Base-by-base conservation (phyloP, 176 grass and related monocot genomes). In the Cocos nucifera region DNA sequence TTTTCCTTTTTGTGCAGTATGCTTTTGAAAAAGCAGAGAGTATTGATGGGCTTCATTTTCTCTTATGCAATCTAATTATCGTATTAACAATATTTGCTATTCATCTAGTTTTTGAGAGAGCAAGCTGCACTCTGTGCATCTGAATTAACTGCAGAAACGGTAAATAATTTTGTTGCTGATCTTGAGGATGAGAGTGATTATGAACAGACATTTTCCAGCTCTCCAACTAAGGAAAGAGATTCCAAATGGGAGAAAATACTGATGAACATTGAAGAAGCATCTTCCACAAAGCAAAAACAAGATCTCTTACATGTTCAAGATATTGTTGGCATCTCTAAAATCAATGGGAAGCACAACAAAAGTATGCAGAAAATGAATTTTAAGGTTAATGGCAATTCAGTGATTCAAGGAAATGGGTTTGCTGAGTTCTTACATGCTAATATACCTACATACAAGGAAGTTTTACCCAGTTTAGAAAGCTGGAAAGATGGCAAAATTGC, bases 401-500 rank as follows among this genome's bases (percentile, higher is more conserved):
- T 70, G 62, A 55, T 82, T 49, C 70, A 53, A 51, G 57, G 58
- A 60, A 54, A 82, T 59, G 69, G 54, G 55, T 77, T 76, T 52
- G 62, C 63, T 12, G 78, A 80, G 19, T 85, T 85, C 52, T 69
- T 79, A 67, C 77, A 61, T 49, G 70, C 76, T 69, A 66, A 76
- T 1, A 64, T 77, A 71, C 60, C 79, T 21, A 62, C 51, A 6
- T 80, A 56, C 35, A 95, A 80, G 30, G 89, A 95, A 69, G 70
- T 80, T 63, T 71, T 82, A 39, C 75, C 80, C 65, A 65, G 79
- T 75, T 77, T 98, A 70, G 93, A 98, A 79, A 76, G 69, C 56
- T 98, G 93, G 87, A 98, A 98, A 78, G 83, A 75, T 66, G 70
- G 76, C 62, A 98, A 98, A 87, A 88, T 98, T 51, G 75, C 79